Percentiles rank a stretch among this genome's conserved stretches.
Evolutionary conservation across 1,284 basidiomycete genomes (phyloP).

Genomic region (Hemileccinum hortonii): DNA sequence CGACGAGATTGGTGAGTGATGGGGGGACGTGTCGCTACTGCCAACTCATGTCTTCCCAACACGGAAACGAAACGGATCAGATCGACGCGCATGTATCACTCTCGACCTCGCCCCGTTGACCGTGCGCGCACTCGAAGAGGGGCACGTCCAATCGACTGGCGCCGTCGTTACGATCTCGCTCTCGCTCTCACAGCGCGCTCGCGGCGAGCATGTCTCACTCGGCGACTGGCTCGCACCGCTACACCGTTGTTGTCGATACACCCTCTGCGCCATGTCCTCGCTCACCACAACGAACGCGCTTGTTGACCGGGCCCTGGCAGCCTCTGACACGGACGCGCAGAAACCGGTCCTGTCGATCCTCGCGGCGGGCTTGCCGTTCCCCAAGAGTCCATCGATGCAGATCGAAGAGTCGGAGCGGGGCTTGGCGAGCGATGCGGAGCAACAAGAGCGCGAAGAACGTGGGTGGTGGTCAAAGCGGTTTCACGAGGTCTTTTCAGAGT

Average conservation of each 20-base stretch:
- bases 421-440: conserved; percentile 30
- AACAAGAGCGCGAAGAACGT: conserved; percentile 67
- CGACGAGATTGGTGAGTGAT: conserved; percentile 33
- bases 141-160: conserved; percentile 41
- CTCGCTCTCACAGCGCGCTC: conserved; percentile 29
- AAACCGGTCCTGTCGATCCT: conserved; percentile 53
- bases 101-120: conserved; percentile 59
- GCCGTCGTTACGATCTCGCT: conserved; percentile 40
- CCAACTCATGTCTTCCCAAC: too few species aligned
- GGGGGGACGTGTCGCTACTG: background rate
- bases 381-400: conserved; percentile 67
- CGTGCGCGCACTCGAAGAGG: conserved; percentile 41
- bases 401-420: conserved; percentile 36
- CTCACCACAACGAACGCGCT: conserved; percentile 37
- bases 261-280: conserved; percentile 53
- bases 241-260: conserved; percentile 49
- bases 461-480: conserved; percentile 79
- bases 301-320: conserved; percentile 26
- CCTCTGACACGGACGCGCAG: conserved; percentile 40
- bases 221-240: conserved; percentile 49
- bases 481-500: conserved; percentile 62
- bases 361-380: conserved; percentile 58
- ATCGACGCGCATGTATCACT: conserved; percentile 28
- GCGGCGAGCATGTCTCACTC: conserved; percentile 8
- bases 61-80: background rate